phyloP scores from a whole-genome alignment of 2,329 filamentous ascomycete genomes.

The Aspergillus bombycis region DNA sequence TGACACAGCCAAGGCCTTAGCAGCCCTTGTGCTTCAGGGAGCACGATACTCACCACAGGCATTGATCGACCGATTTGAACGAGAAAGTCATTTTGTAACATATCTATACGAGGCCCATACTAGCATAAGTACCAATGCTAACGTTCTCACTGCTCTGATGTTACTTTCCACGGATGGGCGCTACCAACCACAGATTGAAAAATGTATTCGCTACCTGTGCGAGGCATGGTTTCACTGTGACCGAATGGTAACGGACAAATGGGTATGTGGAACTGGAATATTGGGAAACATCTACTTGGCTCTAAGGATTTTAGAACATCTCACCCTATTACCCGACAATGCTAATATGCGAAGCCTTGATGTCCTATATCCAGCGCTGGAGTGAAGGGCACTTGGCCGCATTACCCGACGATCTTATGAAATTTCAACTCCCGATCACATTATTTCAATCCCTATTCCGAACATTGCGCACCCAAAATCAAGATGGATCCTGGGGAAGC shows the following conservation, averaged over 20 bases:
- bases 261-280: too few relatives aligned
- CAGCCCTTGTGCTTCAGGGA: neutral
- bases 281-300: too few relatives aligned
- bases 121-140: slow-evolving; percentile 9
- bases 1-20: neutral
- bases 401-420: slow-evolving; percentile 1
- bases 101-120: neutral
- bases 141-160: slow-evolving; percentile 2
- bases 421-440: neutral
- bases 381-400: neutral
- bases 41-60: neutral
- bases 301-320: slow-evolving; percentile 3
- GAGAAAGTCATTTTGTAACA: neutral
- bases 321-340: neutral
- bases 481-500: slow-evolving; percentile 6
- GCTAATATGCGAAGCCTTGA: neutral
- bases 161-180: neutral
- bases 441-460: neutral
- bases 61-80: neutral
- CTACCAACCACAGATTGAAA: slow-evolving; percentile 7
- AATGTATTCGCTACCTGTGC: slow-evolving; percentile 7
- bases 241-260: slow-evolving; percentile 9
- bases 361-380: neutral
- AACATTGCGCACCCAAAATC: neutral
- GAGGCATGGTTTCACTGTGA: neutral